phyloP scores from a whole-genome alignment of 2,329 filamentous ascomycete species.

The Xylariaceae sp. region DNA sequence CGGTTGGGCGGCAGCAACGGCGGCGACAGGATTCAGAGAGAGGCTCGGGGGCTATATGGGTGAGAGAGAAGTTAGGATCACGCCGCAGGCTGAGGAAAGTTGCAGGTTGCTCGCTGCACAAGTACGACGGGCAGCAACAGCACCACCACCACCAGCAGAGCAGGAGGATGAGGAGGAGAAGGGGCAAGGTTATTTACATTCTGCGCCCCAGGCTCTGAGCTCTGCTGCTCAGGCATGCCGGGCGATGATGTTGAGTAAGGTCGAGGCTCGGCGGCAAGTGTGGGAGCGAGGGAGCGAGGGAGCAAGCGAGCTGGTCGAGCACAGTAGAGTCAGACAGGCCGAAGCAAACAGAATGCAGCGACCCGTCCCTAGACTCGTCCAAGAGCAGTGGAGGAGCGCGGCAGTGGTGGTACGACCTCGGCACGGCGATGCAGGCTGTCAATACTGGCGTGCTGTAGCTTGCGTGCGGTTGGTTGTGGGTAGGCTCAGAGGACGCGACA shows the following conservation, averaged over 20 bases:
- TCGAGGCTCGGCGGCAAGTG: too few species aligned
- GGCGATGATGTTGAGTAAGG: too few species aligned
- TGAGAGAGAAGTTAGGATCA: conserved; percentile 20
- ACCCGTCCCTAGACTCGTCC: conserved; percentile 12
- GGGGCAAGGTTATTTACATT: conserved; percentile 20
- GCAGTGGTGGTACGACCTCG: conserved; percentile 4
- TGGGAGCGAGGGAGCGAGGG: too few species aligned
- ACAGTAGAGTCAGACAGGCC: conserved; percentile 19
- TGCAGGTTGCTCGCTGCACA: too few species aligned
- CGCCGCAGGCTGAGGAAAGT: conserved; percentile 10
- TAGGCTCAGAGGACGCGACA: too few species aligned
- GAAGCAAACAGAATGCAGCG: conserved; percentile 18
- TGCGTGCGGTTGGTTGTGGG: not conserved
- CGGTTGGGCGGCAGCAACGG: conserved; percentile 16
- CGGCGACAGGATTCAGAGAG: conserved; percentile 16
- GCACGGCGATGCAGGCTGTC: too few species aligned
- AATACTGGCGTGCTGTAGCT: conserved; percentile 8
- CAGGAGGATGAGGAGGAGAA: too few species aligned
- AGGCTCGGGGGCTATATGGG: conserved; percentile 19
- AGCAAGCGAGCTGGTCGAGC: conserved; percentile 13
- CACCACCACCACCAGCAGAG: too few species aligned
- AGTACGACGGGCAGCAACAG: too few species aligned
- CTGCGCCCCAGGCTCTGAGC: conserved; percentile 18
- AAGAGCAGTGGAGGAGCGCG: conserved; percentile 11
- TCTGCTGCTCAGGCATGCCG: conserved; percentile 23